Base-by-base conservation (phyloP, 805 yeast genomes). In the Phaffomyces antillensis region DNA sequence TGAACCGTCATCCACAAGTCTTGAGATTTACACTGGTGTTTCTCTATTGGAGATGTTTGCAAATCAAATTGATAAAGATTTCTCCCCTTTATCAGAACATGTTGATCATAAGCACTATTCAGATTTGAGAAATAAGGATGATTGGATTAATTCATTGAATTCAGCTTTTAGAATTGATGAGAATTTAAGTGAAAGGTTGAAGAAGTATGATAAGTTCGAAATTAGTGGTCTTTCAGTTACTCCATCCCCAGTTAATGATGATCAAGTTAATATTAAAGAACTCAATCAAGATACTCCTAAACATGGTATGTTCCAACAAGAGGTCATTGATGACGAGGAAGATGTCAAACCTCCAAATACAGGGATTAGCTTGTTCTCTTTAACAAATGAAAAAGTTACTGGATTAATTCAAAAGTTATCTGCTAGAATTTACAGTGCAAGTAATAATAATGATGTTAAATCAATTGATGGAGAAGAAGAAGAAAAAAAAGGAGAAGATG, bases 151-250 rank as follows among this genome's bases (percentile, higher is more conserved):
- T 12, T 42, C 52, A 2, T 44, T 54, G 36, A 43, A 53, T 34
- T 45, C 48, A 8, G 55, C 55, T 5, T 52, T 53, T 18, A 51
- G 40, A 10, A 36, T 52, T 18, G 54, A 56, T 37, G 56, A 51
- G 7, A 44, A 54, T 25, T 31, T 52, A 7, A 38, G 45, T 4
- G 42, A 37, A 34, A 53, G 47, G 18, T 36, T 55, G 17, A 35
- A 37, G n/a, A 39, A 33, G 15, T 30, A 37, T 39, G 47, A 40
- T 23, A 42, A 35, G 7, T 35, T 45, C 32, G 44, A 40, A 7
- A 13, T 42, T 17, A 28, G 40, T 17, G 42, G 17, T 10, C 16
- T 36, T 4, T 28, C 26, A 35, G 15, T 26, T 17, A 35, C 40
- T 2, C 37, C 44, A 36, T 31, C 44, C 13, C 40, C 35, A 11